Percentiles rank a stretch among this genome's conserved stretches.
These are phyloP conservation scores for Irpex lacteus DNA, from an alignment of 1,284 basidiomycete genomes.

Conservation along the genomic window DNA sequence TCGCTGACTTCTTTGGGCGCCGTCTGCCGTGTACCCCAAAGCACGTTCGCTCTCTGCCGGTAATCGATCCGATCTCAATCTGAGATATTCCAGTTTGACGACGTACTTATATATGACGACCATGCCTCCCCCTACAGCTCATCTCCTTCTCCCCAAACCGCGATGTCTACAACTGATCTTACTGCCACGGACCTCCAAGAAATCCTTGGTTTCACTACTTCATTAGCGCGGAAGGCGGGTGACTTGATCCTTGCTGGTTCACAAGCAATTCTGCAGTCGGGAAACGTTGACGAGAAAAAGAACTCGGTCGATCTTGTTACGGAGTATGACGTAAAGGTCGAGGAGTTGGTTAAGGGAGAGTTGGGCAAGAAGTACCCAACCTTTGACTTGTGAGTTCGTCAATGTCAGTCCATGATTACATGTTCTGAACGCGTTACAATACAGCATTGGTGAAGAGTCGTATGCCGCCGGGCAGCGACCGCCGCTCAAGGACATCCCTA, in stretches of 20 bases:
- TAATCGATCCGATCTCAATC: constrained; percentile 3
- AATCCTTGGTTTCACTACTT: constrained; percentile 72
- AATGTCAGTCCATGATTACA: background rate
- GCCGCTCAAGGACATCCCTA: constrained; percentile 81
- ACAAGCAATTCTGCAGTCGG: constrained; percentile 57
- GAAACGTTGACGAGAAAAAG: constrained; percentile 77
- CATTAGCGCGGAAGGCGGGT: constrained; percentile 72
- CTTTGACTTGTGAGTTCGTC: constrained; percentile 74
- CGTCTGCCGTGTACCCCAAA: background rate
- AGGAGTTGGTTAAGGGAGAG: constrained; percentile 77
- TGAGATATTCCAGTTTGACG: background rate
- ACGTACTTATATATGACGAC: background rate
- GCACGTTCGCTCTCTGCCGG: constrained; percentile 2
- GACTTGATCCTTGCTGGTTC: constrained; percentile 73
- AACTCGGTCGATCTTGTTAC: constrained; percentile 96
- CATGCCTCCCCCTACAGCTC: background rate
- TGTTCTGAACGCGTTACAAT: background rate
- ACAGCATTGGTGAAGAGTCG: constrained; percentile 91
- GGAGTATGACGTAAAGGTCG: constrained; percentile 92
- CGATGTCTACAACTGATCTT: constrained; percentile 31
- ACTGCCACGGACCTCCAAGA: constrained; percentile 51
- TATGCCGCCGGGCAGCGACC: constrained; percentile 71
- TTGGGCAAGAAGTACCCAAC: constrained; percentile 69
- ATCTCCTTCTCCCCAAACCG: background rate
- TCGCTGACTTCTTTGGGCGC: background rate